Evolutionary conservation across 495 filamentous ascomycete genomes (phyloP).

Genomic region (Articulospora tetracladia): DNA sequence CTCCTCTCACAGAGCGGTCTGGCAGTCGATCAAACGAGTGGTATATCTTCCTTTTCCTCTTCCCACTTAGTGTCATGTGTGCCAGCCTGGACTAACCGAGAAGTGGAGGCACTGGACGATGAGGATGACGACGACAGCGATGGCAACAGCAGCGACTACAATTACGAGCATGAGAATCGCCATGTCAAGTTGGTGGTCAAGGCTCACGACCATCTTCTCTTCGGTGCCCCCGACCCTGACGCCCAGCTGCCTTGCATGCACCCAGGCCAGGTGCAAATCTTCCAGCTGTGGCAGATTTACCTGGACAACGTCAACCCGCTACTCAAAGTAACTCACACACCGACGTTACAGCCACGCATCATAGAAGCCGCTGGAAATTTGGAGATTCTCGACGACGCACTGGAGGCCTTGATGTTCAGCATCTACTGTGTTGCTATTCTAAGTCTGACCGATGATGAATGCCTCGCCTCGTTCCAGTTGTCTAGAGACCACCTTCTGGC

Average conservation of each 20-base stretch:
- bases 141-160: too few relatives aligned
- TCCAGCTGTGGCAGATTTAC: slow-evolving; percentile 66
- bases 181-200: too few relatives aligned
- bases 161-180: too few relatives aligned
- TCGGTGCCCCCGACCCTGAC: slow-evolving; percentile 5
- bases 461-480: slow-evolving; percentile 39
- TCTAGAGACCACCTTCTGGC: slow-evolving; percentile 37
- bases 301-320: slow-evolving; percentile 65
- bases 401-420: slow-evolving; percentile 47
- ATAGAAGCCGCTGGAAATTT: slow-evolving; percentile 34
- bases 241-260: slow-evolving; percentile 42
- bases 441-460: slow-evolving; percentile 44
- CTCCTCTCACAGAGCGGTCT: slow-evolving; percentile 36
- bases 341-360: slow-evolving; percentile 49
- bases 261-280: slow-evolving; percentile 63
- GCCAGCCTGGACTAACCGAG: slow-evolving; percentile 6
- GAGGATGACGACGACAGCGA: slow-evolving; percentile 9
- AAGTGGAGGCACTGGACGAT: slow-evolving; percentile 16
- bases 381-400: slow-evolving; percentile 36
- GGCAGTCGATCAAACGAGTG: slow-evolving; percentile 42
- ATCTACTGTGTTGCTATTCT: slow-evolving; percentile 48
- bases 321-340: slow-evolving; percentile 64
- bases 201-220: slow-evolving; percentile 28
- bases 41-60: slow-evolving; percentile 11
- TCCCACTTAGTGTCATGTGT: slow-evolving; percentile 10